Conservation (phyloP, 1,284 basidiomycete genomes). For the Cryptococcus neoformans region DNA sequence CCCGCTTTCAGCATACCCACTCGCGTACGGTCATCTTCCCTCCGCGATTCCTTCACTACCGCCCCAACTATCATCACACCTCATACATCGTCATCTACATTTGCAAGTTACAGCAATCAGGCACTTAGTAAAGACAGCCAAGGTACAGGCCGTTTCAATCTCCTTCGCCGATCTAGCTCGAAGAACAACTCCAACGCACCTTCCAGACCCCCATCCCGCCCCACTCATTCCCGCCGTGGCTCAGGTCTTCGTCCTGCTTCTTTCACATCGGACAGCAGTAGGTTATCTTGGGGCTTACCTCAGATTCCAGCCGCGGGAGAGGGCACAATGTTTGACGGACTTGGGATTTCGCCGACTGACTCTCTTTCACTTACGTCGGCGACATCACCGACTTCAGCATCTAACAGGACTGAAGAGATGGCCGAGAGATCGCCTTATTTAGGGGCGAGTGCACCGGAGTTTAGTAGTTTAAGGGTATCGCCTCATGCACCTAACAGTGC, state of each 20-base stretch:
- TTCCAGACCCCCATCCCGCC: slow-evolving; percentile 4
- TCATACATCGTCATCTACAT: neutral
- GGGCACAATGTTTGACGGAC: slow-evolving; percentile 13
- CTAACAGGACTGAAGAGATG: too few relatives aligned
- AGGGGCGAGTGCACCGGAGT: too few relatives aligned
- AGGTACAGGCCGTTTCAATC: slow-evolving; percentile 5
- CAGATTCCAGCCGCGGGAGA: slow-evolving; percentile 19
- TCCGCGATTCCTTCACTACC: slow-evolving; percentile 4
- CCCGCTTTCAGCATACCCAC: slow-evolving; percentile 1
- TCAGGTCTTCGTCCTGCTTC: slow-evolving; percentile 10
- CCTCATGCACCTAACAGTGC: too few relatives aligned
- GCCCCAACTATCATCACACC: slow-evolving; percentile 2
- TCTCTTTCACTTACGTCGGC: neutral
- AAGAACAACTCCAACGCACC: neutral
- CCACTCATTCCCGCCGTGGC: neutral
- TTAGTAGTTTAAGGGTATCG: too few relatives aligned
- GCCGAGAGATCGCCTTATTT: too few relatives aligned
- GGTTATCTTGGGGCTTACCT: slow-evolving; percentile 41
- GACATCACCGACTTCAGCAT: too few relatives aligned
- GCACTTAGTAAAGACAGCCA: too few relatives aligned
- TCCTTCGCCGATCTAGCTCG: slow-evolving; percentile 13
- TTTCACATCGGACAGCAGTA: slow-evolving; percentile 6
- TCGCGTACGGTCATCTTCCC: slow-evolving; percentile 9
- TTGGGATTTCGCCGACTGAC: slow-evolving; percentile 22
- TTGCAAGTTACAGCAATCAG: too few relatives aligned